Base-by-base conservation (phyloP, 805 yeast species). In the Priceomyces castillae region DNA sequence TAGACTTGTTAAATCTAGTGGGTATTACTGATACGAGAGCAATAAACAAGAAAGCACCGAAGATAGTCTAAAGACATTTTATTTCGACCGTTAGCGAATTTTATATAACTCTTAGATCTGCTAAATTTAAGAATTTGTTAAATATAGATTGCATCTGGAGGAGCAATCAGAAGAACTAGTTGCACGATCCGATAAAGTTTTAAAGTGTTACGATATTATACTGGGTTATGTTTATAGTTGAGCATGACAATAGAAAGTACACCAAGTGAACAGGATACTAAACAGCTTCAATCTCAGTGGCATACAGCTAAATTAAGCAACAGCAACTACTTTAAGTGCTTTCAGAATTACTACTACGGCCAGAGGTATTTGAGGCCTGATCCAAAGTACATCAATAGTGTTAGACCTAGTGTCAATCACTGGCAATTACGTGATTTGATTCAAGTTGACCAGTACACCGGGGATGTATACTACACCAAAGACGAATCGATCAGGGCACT, bases 391-490 rank as follows among this genome's bases (percentile, higher is more conserved):
- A 51, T 69, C 14, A 50, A 68, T 17, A 56, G 53, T 34, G 53
- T 67, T 22, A 57, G 59, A 18, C 54, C 69, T 4, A 55, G 62
- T 12, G 65, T 62, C 35, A 71, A 71, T 41, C 81, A 88, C 66
- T 89, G 95, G 95, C 96, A 88, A 61, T 69, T 89, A 25, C 71
- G 95, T 30, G 92, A 89, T 56, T 71, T 89, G 54, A 68, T 89
- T 4, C 77, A 81, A 50, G 74, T 77, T 12, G 82, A 43, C 48
- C 54, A 38, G 44, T 59, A 43, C 61, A 72, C 48, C 57, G 66
- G 75, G 47, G 70, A 71, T 34, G 66, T 86, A 7, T 72, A 76
- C 44, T 86, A 82, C 58, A 82, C 90, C 1, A 69, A 68, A 45
- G 79, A 80, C 34, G 80, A 78, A 46, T 57, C 73, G 17, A 73